These are phyloP conservation scores for Fusarium tricinctum DNA, from an alignment of 2,329 filamentous ascomycete species.

Conservation along the genomic window DNA sequence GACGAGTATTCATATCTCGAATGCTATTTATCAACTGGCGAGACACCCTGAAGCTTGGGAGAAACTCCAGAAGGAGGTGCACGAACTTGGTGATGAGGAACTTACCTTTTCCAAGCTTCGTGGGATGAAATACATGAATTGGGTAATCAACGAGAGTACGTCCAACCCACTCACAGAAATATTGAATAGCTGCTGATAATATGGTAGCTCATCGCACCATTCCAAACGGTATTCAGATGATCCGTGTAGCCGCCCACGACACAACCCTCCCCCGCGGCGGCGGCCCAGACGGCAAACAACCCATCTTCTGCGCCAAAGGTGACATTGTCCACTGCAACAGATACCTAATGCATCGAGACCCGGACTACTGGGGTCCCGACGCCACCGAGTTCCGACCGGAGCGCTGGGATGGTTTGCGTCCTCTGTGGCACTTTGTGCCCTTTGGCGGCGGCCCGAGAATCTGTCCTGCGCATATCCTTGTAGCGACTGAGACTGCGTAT, in stretches of 20 bases:
- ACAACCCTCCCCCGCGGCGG: neutral
- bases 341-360: neutral
- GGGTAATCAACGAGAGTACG: constrained; percentile 6
- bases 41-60: constrained; percentile 9
- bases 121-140: neutral
- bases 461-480: constrained; percentile 8
- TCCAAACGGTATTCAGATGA: constrained; percentile 8
- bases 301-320: constrained; percentile 17
- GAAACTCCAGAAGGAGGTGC: neutral
- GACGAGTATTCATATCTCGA: constrained; percentile 7
- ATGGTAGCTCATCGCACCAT: neutral
- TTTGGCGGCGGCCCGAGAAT: constrained; percentile 4
- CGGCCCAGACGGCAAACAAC: neutral
- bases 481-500: constrained; percentile 6
- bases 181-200: rapidly evolving
- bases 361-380: constrained; percentile 2
- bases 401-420: constrained; percentile 6
- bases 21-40: constrained; percentile 4
- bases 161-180: rapidly evolving
- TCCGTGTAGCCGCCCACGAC: neutral
- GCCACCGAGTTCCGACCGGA: neutral
- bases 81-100: neutral
- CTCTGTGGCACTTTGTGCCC: constrained; percentile 4
- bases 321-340: constrained; percentile 1
- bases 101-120: neutral